Percentiles rank a stretch among this genome's conserved stretches.
phyloP scores from a whole-genome alignment of 129 eudicot genomes.

The Saposhnikovia divaricata region DNA sequence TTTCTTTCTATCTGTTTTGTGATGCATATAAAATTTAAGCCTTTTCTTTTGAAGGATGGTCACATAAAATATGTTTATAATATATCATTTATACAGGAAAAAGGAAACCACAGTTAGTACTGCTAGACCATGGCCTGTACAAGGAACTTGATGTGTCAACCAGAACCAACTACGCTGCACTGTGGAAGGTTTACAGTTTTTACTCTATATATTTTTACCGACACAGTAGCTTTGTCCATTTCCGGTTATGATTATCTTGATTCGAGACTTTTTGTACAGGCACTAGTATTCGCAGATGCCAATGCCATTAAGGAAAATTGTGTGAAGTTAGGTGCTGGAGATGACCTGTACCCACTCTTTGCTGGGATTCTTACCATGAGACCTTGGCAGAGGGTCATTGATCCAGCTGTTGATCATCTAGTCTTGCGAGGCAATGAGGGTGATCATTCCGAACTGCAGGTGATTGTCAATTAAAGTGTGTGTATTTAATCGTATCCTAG shows the following conservation, averaged over 20 bases:
- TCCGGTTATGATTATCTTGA: not conserved
- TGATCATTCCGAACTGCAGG: conserved; percentile 90
- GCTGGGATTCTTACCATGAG: conserved; percentile 95
- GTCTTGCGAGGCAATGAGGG: conserved; percentile 57
- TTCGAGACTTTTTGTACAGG: conserved; percentile 40
- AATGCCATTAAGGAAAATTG: conserved; percentile 70
- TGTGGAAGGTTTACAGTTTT: conserved; percentile 63
- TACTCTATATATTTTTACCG: not conserved
- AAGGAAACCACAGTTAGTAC: conserved; percentile 76
- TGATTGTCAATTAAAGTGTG: conserved; percentile 15
- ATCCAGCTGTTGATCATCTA: conserved; percentile 80
- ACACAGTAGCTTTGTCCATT: not conserved
- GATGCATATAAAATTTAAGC: not conserved
- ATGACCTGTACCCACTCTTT: conserved; percentile 76
- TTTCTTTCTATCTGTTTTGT: not conserved
- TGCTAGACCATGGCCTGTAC: conserved; percentile 94
- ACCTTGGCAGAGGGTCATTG: conserved; percentile 85
- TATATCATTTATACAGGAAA: conserved; percentile 34
- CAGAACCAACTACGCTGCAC: conserved; percentile 73
- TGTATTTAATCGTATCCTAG: not conserved
- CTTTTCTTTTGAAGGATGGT: conserved; percentile 1
- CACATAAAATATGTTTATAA: not conserved
- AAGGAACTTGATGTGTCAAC: conserved; percentile 64
- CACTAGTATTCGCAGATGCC: conserved; percentile 70
- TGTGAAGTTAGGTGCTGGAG: conserved; percentile 83